Evolutionary conservation across 148 eudicot genomes (phyloP).

Genomic region (Vaccinium darrowii): DNA sequence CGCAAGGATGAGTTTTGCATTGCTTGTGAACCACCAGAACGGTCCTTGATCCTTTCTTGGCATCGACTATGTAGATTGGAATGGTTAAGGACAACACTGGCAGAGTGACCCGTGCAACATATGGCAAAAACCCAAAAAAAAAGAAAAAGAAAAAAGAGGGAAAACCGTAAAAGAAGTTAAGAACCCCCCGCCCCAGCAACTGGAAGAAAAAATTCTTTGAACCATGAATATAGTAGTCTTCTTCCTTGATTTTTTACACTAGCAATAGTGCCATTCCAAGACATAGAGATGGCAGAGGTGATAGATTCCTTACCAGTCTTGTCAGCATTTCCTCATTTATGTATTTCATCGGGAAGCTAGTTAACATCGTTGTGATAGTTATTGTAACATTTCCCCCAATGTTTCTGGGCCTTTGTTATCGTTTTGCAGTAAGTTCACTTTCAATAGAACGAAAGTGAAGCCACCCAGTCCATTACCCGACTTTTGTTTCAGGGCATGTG

Average conservation of each 20-base stretch:
- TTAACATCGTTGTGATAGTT: background rate
- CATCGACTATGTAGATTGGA: background rate
- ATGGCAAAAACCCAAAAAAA: background rate
- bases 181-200: background rate
- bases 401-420: background rate
- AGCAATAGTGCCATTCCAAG: background rate
- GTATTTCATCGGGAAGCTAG: background rate
- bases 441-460: background rate
- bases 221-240: no score
- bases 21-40: background rate
- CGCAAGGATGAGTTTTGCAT: background rate
- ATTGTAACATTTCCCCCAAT: background rate
- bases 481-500: background rate
- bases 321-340: background rate
- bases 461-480: background rate
- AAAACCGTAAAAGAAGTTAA: background rate
- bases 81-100: background rate
- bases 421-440: background rate
- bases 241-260: background rate
- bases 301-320: background rate
- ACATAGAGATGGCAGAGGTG: background rate
- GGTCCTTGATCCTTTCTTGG: background rate
- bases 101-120: background rate
- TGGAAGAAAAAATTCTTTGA: background rate
- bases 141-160: background rate